Conservation (phyloP, 2,329 filamentous ascomycete genomes). For the Aureobasidium pullulans region DNA sequence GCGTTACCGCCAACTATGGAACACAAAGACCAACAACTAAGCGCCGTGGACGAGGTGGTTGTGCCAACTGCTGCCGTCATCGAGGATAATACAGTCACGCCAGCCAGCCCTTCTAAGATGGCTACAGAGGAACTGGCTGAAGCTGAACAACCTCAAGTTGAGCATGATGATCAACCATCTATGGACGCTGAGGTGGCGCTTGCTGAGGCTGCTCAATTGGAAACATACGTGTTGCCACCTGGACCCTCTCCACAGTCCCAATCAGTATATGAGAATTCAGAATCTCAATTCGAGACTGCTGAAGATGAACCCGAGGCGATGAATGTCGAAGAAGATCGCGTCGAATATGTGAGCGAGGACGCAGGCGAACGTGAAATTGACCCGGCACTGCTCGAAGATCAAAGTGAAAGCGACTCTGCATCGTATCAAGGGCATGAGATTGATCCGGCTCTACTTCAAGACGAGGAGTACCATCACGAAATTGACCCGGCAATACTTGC, state of each 20-base stretch:
- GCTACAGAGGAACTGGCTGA: neutral
- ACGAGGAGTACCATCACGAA: neutral
- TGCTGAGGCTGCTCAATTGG: neutral
- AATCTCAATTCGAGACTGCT: neutral
- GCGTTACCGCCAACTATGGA: neutral
- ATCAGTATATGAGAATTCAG: neutral
- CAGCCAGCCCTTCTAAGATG: neutral
- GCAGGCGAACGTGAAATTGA: neutral
- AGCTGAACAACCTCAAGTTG: neutral
- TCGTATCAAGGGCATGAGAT: neutral
- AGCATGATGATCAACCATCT: neutral
- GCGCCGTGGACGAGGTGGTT: neutral
- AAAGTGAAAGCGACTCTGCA: neutral
- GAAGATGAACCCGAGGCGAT: neutral
- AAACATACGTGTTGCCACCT: neutral
- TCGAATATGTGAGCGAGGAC: neutral
- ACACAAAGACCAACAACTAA: neutral
- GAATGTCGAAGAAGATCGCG: neutral
- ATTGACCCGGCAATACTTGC: constrained; percentile 1
- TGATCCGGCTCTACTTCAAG: neutral
- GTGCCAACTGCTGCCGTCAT: neutral
- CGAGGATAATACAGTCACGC: no score
- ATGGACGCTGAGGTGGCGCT: neutral
- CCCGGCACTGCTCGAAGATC: neutral
- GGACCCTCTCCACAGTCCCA: neutral